Evolutionary conservation across 2,329 filamentous ascomycete genomes (phyloP).

Genomic region (Sporothrix protearum): DNA sequence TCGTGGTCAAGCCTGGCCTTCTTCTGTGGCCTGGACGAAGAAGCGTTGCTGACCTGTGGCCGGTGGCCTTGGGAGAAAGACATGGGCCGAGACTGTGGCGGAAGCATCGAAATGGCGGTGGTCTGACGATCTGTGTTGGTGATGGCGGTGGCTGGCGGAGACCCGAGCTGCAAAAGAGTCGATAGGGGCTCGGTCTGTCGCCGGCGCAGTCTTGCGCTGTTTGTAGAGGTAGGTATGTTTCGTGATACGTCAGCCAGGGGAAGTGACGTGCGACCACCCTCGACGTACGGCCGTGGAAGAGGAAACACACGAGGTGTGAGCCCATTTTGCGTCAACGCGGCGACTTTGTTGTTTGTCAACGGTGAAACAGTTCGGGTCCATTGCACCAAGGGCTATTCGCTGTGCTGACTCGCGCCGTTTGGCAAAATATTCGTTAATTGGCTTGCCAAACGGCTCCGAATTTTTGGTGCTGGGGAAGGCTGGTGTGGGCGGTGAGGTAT

Average conservation of each 20-base stretch:
- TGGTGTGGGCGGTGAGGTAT: slow-evolving; percentile 24
- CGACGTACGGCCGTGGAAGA: slow-evolving; percentile 55
- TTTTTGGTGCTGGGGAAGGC: background rate
- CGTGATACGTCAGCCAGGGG: slow-evolving; percentile 20
- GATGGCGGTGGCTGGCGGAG: background rate
- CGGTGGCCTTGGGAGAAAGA: background rate
- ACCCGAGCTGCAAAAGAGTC: slow-evolving; percentile 39
- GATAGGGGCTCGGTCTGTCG: slow-evolving; percentile 52
- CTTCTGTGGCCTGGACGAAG: slow-evolving; percentile 47
- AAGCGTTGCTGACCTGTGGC: background rate
- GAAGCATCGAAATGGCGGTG: slow-evolving; percentile 12
- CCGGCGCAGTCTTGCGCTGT: slow-evolving; percentile 42
- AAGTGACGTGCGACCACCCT: slow-evolving; percentile 33
- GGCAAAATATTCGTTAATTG: slow-evolving; percentile 55
- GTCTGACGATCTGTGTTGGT: slow-evolving; percentile 16
- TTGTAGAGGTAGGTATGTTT: slow-evolving; percentile 33
- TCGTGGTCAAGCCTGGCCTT: slow-evolving; percentile 55
- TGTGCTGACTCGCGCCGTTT: slow-evolving; percentile 38
- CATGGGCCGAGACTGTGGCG: slow-evolving; percentile 7
- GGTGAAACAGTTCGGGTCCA: slow-evolving; percentile 60
- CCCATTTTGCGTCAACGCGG: slow-evolving; percentile 49
- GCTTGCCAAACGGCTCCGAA: slow-evolving; percentile 40
- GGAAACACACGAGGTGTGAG: slow-evolving; percentile 56
- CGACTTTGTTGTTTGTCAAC: slow-evolving; percentile 48
- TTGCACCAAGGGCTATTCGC: slow-evolving; percentile 58